Percentiles rank a stretch among this genome's conserved stretches.
phyloP scores from a whole-genome alignment of 2,329 filamentous ascomycete species.

The Orbilia oligospora region DNA sequence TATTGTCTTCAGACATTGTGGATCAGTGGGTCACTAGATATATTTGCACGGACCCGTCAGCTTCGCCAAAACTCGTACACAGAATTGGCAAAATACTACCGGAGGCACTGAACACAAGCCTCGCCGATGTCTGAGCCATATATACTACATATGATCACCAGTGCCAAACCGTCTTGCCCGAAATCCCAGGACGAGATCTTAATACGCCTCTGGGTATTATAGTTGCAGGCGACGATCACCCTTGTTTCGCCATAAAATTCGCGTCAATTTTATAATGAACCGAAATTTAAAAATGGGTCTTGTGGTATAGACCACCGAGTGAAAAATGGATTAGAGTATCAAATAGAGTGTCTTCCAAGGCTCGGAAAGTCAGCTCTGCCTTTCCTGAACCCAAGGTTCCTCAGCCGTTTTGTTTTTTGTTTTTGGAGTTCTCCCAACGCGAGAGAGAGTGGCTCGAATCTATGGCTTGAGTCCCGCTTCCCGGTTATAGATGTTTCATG shows the following conservation, averaged over 20 bases:
- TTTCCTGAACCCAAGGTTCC: slow-evolving; percentile 21
- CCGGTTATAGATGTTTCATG: slow-evolving; percentile 53
- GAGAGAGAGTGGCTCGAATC: slow-evolving; percentile 20
- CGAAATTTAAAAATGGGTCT: slow-evolving; percentile 51
- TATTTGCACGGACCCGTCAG: slow-evolving; percentile 46
- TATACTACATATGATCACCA: slow-evolving; percentile 13
- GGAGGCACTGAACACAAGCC: not conserved
- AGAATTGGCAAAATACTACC: slow-evolving; percentile 45
- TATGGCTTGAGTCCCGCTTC: slow-evolving; percentile 46
- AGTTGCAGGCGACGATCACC: slow-evolving; percentile 22
- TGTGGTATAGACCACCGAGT: slow-evolving; percentile 37
- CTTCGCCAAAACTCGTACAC: slow-evolving; percentile 44
- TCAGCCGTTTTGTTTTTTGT: not conserved
- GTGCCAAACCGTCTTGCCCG: slow-evolving; percentile 23
- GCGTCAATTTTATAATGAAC: slow-evolving; percentile 60
- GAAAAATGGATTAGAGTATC: slow-evolving; percentile 25
- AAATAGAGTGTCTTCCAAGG: slow-evolving; percentile 7
- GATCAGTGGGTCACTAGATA: slow-evolving; percentile 26
- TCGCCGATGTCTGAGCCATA: slow-evolving; percentile 18
- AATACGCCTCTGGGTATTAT: slow-evolving; percentile 41
- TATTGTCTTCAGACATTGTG: slow-evolving; percentile 18
- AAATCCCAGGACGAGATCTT: slow-evolving; percentile 50
- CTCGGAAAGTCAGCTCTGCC: slow-evolving; percentile 22
- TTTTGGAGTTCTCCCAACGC: not conserved
- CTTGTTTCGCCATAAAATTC: slow-evolving; percentile 38